phyloP scores from a whole-genome alignment of 495 filamentous ascomycete genomes.

The Neurospora sp. region DNA sequence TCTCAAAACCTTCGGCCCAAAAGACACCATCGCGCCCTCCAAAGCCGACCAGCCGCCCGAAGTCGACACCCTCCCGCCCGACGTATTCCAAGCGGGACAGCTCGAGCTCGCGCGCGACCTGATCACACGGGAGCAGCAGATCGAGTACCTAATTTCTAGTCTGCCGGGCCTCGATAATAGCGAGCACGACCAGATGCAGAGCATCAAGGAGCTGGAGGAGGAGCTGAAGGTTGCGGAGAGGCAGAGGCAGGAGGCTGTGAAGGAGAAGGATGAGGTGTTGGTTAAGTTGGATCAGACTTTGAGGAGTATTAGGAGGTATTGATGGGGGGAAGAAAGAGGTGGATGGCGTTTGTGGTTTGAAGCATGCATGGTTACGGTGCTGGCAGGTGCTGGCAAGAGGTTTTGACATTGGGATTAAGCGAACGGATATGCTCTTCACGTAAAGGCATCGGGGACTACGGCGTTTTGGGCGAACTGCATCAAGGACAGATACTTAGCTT shows the following conservation, averaged over 20 bases:
- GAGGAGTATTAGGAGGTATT: constrained; percentile 41
- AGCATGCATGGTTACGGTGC: background rate
- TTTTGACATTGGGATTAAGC: background rate
- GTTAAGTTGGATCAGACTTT: constrained; percentile 60
- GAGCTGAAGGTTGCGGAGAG: constrained; percentile 65
- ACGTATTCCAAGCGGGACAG: constrained; percentile 59
- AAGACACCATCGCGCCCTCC: constrained; percentile 48
- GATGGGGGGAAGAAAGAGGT: too few species aligned
- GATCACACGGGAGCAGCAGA: constrained; percentile 86
- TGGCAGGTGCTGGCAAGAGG: too few species aligned
- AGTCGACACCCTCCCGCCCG: constrained; percentile 52
- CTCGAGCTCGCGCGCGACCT: constrained; percentile 78
- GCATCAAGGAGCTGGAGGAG: constrained; percentile 64
- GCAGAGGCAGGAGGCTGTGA: constrained; percentile 57
- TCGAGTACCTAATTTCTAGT: constrained; percentile 72
- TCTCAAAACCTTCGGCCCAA: constrained; percentile 52
- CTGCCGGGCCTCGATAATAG: constrained; percentile 84
- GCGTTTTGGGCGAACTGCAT: background rate
- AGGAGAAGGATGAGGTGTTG: constrained; percentile 59
- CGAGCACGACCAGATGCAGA: constrained; percentile 67
- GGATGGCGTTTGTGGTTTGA: too few species aligned
- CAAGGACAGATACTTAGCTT: background rate
- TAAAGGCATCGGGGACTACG: background rate
- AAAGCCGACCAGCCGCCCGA: constrained; percentile 38
- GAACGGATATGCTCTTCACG: background rate